Evolutionary conservation across 352 stramenopile genomes (phyloP).

Genomic region (Phytophthora pini): DNA sequence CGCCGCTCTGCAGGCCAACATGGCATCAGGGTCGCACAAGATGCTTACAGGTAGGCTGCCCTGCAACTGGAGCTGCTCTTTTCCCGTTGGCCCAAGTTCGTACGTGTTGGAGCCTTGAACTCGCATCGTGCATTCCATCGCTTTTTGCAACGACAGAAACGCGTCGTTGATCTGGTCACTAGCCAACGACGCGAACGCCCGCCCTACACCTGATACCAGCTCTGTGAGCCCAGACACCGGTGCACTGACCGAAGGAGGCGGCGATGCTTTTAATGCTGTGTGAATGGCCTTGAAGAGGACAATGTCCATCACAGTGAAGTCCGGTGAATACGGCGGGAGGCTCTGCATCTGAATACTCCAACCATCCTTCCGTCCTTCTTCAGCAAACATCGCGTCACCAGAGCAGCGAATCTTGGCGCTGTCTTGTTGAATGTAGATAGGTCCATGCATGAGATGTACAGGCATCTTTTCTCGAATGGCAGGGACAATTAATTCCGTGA

Average conservation of each 20-base stretch:
- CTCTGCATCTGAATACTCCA: conserved; percentile 51
- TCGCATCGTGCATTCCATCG: conserved; percentile 52
- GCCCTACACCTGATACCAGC: conserved; percentile 33
- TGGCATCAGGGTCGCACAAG: conserved; percentile 38
- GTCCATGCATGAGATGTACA: conserved; percentile 32
- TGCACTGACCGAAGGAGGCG: conserved; percentile 5
- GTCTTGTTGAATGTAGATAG: conserved; percentile 55
- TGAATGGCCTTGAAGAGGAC: conserved; percentile 42
- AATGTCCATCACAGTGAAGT: conserved; percentile 52
- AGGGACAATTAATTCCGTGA: conserved; percentile 40
- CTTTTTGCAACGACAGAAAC: conserved; percentile 50
- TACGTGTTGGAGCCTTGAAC: conserved; percentile 56
- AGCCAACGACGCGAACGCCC: conserved; percentile 37
- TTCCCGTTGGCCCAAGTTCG: conserved; percentile 36
- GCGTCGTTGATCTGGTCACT: conserved; percentile 44
- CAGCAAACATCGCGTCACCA: conserved; percentile 37
- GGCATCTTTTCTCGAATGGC: conserved; percentile 45
- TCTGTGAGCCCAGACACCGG: conserved; percentile 32
- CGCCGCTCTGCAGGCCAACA: conserved; percentile 36
- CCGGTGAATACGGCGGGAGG: conserved; percentile 49
- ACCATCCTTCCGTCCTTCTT: conserved; percentile 44
- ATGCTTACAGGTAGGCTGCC: conserved; percentile 52
- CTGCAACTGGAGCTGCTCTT: conserved; percentile 38
- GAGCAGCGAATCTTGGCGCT: conserved; percentile 46
- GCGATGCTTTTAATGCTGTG: conserved; percentile 26